Evolutionary conservation across 2,329 filamentous ascomycete genomes (phyloP), one percentile per base, ranked within the genome.

Genomic region (Didymella exigua): DNA sequence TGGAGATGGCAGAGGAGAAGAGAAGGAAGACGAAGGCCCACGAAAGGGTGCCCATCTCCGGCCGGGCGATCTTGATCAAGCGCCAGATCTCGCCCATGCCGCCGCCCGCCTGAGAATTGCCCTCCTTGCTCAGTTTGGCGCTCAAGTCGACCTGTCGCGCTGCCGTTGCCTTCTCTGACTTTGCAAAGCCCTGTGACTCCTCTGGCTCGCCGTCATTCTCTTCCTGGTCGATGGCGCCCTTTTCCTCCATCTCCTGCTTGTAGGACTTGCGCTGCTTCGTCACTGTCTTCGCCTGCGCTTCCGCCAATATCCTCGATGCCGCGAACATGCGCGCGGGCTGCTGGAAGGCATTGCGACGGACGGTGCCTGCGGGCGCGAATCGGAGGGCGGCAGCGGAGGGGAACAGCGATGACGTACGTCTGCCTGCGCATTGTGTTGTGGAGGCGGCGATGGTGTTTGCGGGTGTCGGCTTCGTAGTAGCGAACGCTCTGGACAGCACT

Each of bases 131-230:
- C 44, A 99, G 80, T 62, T 90, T 90, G 13, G 95, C 95, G 60
- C 88, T 88, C 66, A 98, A 80, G 72, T 99, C 96, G 65, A 99
- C 82, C 70, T 98, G 89, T 2, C 93, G 89, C 10, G 93, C 95
- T 68, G 91, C 87, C 11, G 88, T 85, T 29, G 93, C 95, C 75
- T 89, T 93, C 72, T 96, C 93, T 54, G 90, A 93, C 65, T 85
- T 82, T 60, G 82, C 83, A 71, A 92, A 91, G 19, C 82, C 85
- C 30, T 88, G 84, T 54, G 80, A 76, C 26, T 88, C 84, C 49
- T 85, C 79, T 40, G 85, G 84, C 31, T 77, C 75, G 18, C 72
- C 71, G 26, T 79, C 78, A n/a, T 69, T 59, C 48, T 76, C 73
- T 42, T 76, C 73, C 1, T 69, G 33, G 46, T 76, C 66, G 13